Base-by-base conservation (phyloP, 495 filamentous ascomycete genomes). In the Xylaria longipes region DNA sequence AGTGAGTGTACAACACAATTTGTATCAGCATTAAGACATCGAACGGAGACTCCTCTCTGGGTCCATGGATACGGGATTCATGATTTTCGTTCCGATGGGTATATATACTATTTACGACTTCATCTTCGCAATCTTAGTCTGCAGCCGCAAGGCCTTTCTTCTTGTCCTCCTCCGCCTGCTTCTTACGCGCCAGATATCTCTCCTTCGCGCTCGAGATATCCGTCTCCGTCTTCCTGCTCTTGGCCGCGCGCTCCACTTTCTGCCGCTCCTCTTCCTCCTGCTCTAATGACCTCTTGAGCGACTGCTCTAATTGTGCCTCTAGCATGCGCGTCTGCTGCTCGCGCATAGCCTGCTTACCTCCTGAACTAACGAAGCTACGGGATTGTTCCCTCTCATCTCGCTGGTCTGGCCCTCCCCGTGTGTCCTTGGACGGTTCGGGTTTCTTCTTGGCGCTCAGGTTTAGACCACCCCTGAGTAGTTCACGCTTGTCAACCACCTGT, bases 401-500 rank as follows among this genome's bases (percentile, higher is more conserved):
- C 39, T 75, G 76, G 58, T 84, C 74, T 41, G 74, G 72, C 29
- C 31, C 69, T 39, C 73, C 72, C 39, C 74, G 74, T 31, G 84
- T 75, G 52, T 80, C 79, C 74, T 82, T 75, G 57, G 79, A 72
- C 15, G 77, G 71, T 61, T 82, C 78, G 29, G 72, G 69, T 76
- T 82, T 83, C 76, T 83, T 83, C 74, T 82, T 83, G 90, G 92
- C 9, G 90, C 84, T 25, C 17, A 98, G 85, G 71, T 99, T 99
- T 50, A 99, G 82, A 54, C 96, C 96, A 14, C 95, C 95, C 60
- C 88, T 91, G 17, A 99, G 86, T 22, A 99, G 82, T 76, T 98
- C 93, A 27, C 95, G 88, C 84, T 97, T 98, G 77, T 99, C 96
- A 25, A 97, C 92, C 5, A 99, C 91, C 76, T 97, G 90, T 0